Evolutionary conservation across 805 yeast genomes (phyloP), one percentile per base, ranked within the genome.

Genomic region (Ogataea paradorogensis): DNA sequence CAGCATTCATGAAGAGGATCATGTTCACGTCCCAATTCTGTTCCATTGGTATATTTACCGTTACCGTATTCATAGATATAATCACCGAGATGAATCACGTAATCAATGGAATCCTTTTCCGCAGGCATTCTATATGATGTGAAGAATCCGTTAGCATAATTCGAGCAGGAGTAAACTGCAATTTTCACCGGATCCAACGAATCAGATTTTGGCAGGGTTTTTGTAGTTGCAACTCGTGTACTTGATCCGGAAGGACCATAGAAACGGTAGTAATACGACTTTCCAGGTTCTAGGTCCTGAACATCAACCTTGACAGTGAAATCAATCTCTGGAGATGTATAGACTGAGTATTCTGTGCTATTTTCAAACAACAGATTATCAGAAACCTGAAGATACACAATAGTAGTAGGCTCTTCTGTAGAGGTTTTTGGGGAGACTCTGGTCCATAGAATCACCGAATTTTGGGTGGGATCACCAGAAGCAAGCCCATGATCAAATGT

Each of bases 21-120:
- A 39, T 53, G 58, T 9, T 33, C 40, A 28, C 58, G 39, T 7
- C 40, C 47, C 2, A 51, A 21, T 4, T 23, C 35, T 1, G 55
- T 51, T 11, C 59, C 58, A 33, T 53, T 40, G 8, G 55, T 46
- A 27, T 53, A 55, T 23, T 37, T 38, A 11, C 58, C 59, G 36
- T 51, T 50, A 13, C 46, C 49, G 33, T 52, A 43, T 30, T 52
- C 59, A 31, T 55, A 55, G 26, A 55, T 55, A 29, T 55, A 53
- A 28, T 55, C 59, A 13, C 59, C 58, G 6, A 55, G 42, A 39
- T 55, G 59, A 16, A 55, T 35, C 9, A 52, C 51, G 33, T 39
- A 53, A 34, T 53, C 58, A 15, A 52, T 13, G 2, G 38, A 35
- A 14, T 21, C 15, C 13, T 35, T 35, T 3, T 27, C 9, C 15